phyloP scores from a whole-genome alignment of 1,284 basidiomycete genomes.

The Cryptococcus hybrid region DNA sequence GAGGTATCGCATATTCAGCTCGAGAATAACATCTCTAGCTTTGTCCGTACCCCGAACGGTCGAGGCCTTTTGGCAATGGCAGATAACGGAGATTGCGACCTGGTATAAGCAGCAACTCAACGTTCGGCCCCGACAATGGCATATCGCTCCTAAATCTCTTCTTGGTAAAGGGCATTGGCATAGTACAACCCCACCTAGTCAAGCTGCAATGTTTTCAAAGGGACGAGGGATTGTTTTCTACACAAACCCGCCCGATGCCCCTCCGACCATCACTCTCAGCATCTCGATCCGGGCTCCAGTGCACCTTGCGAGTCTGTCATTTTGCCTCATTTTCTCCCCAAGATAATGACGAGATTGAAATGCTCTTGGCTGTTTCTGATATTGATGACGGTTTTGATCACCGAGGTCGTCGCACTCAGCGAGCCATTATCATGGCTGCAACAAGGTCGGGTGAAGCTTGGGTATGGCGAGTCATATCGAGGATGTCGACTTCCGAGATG shows the following conservation, averaged over 20 bases:
- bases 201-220: slow-evolving; percentile 44
- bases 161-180: slow-evolving; percentile 43
- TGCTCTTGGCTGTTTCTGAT: slow-evolving; percentile 47
- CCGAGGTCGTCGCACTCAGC: slow-evolving; percentile 29
- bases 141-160: slow-evolving; percentile 14
- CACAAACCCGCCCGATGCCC: slow-evolving; percentile 9
- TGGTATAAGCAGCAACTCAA: slow-evolving; percentile 43
- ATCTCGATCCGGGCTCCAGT: slow-evolving; percentile 31
- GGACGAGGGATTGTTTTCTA: slow-evolving; percentile 46
- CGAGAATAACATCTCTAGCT: slow-evolving; percentile 23
- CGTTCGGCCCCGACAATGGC: slow-evolving; percentile 15
- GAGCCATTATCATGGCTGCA: slow-evolving; percentile 44
- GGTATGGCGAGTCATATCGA: slow-evolving; percentile 43
- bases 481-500: slow-evolving; percentile 5
- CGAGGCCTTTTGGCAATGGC: slow-evolving; percentile 41
- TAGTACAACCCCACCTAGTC: slow-evolving; percentile 8
- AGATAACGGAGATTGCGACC: slow-evolving; percentile 28
- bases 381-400: slow-evolving; percentile 48
- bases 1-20: slow-evolving; percentile 27
- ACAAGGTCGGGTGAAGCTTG: slow-evolving; percentile 37
- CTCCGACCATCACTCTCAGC: slow-evolving; percentile 34
- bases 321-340: slow-evolving; percentile 32
- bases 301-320: slow-evolving; percentile 26
- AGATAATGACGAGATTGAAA: slow-evolving; percentile 33
- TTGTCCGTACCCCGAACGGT: slow-evolving; percentile 49